Conservation (phyloP, 2,329 filamentous ascomycete species). For the Aquanectria penicillioides region DNA sequence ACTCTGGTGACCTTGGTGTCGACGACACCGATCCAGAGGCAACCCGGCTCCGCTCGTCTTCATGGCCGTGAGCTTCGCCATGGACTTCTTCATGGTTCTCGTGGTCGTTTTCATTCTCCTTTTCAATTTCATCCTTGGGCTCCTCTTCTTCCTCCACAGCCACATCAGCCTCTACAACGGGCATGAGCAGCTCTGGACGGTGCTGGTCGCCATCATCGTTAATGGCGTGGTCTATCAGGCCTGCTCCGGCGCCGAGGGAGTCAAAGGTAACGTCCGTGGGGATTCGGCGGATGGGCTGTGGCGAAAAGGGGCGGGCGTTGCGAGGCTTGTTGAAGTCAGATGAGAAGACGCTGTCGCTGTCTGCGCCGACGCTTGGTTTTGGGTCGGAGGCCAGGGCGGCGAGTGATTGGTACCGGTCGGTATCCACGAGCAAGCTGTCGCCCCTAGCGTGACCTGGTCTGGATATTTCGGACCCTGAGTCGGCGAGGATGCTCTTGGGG, state of each 20-base stretch:
- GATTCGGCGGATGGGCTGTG: conserved; percentile 59
- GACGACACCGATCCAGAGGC: too few relatives aligned
- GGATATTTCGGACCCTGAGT: conserved; percentile 54
- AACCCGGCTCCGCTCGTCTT: too few relatives aligned
- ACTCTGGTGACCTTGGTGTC: conserved; percentile 41
- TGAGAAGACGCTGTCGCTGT: conserved; percentile 63
- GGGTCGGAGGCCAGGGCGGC: conserved; percentile 54
- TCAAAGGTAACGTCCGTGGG: conserved; percentile 55
- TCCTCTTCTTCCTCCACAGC: conserved; percentile 24
- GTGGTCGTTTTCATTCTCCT: conserved; percentile 8
- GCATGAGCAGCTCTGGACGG: conserved; percentile 34
- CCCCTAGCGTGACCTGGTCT: conserved; percentile 54
- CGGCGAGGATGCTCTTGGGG: conserved; percentile 70
- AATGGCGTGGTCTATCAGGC: conserved; percentile 18
- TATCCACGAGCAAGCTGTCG: conserved; percentile 65
- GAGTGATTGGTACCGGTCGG: conserved; percentile 67
- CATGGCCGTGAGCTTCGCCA: not conserved
- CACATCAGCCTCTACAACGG: conserved; percentile 33
- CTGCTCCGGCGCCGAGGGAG: conserved; percentile 45
- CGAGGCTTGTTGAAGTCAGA: conserved; percentile 64
- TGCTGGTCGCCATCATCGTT: conserved; percentile 33
- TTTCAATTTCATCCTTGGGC: not conserved
- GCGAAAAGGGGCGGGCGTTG: conserved; percentile 68
- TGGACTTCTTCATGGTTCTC: conserved; percentile 15
- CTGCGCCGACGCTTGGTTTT: conserved; percentile 42